Conservation (phyloP, 2,329 filamentous ascomycete species). For the Coniella vitis region DNA sequence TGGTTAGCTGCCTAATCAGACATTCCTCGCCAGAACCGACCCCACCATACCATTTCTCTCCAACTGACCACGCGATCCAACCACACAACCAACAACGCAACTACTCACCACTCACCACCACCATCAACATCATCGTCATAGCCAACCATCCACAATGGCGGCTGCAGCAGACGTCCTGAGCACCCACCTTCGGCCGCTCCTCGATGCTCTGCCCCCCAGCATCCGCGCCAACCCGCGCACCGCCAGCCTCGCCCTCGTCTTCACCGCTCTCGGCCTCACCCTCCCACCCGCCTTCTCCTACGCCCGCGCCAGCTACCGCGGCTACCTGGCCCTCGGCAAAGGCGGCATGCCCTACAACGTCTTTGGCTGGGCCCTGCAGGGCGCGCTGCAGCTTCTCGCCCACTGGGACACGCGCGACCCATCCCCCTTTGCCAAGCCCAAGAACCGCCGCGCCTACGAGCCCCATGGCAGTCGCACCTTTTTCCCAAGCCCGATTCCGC, state of each 20-base stretch:
- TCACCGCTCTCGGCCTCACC: slow-evolving; percentile 7
- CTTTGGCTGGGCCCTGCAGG: slow-evolving; percentile 34
- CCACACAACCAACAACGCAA: background rate
- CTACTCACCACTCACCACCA: background rate
- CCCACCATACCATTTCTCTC: too few relatives aligned
- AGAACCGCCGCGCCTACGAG: slow-evolving; percentile 21
- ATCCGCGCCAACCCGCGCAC: slow-evolving; percentile 2
- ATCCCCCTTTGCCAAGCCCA: slow-evolving; percentile 19
- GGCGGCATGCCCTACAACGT: slow-evolving; percentile 37
- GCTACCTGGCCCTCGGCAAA: slow-evolving; percentile 34
- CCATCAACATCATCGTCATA: background rate
- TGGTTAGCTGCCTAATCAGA: too few relatives aligned
- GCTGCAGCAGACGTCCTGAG: slow-evolving; percentile 2
- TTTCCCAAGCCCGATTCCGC: slow-evolving; percentile 16
- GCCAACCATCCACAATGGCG: background rate
- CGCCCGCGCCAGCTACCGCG: slow-evolving; percentile 28
- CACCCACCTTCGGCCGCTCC: slow-evolving; percentile 5
- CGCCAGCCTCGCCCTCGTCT: slow-evolving; percentile 4
- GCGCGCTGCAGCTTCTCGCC: slow-evolving; percentile 26
- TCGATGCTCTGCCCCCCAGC: background rate
- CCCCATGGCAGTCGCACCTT: slow-evolving; percentile 21
- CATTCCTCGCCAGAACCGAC: too few relatives aligned
- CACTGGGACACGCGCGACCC: slow-evolving; percentile 27
- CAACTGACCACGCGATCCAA: background rate
- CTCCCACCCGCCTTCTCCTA: slow-evolving; percentile 18